A percentile compares a stretch with the other conserved stretches of the same genome.
Conservation (phyloP, 345 rosid species). For the Leavenworthia alabamica region DNA sequence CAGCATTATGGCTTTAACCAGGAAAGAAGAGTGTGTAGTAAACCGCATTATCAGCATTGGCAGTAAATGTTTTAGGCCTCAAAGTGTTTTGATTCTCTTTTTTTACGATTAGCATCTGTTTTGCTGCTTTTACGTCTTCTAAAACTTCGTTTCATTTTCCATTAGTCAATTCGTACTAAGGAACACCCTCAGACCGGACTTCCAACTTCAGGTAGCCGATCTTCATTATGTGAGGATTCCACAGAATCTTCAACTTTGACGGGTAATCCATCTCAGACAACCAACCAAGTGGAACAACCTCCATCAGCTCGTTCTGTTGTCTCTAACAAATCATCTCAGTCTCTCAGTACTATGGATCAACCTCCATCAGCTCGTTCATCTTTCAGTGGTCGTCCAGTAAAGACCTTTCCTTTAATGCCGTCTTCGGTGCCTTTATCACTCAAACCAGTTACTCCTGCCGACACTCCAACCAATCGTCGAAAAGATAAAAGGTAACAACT, state of each 20-base stretch:
- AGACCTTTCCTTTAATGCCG: slow-evolving; percentile 44
- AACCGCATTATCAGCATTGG: neutral
- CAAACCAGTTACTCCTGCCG: slow-evolving; percentile 51
- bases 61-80: neutral
- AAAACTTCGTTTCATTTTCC: slow-evolving; percentile 15
- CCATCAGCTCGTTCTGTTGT: slow-evolving; percentile 34
- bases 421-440: slow-evolving; percentile 46
- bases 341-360: slow-evolving; percentile 36
- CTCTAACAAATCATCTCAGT: slow-evolving; percentile 34
- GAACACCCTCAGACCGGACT: slow-evolving; percentile 48
- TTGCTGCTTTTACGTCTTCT: neutral
- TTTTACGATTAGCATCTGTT: neutral
- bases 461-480: slow-evolving; percentile 34
- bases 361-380: slow-evolving; percentile 50
- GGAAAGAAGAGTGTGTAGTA: neutral
- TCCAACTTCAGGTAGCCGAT: slow-evolving; percentile 36
- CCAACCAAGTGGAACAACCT: slow-evolving; percentile 39
- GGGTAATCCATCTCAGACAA: slow-evolving; percentile 37
- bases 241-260: slow-evolving; percentile 32
- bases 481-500: slow-evolving; percentile 58
- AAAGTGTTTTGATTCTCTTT: neutral
- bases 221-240: slow-evolving; percentile 29
- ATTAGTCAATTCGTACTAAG: slow-evolving; percentile 56
- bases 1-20: neutral
- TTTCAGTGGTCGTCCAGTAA: slow-evolving; percentile 41